phyloP scores from a whole-genome alignment of 345 rosid species.

The Acer negundo region DNA sequence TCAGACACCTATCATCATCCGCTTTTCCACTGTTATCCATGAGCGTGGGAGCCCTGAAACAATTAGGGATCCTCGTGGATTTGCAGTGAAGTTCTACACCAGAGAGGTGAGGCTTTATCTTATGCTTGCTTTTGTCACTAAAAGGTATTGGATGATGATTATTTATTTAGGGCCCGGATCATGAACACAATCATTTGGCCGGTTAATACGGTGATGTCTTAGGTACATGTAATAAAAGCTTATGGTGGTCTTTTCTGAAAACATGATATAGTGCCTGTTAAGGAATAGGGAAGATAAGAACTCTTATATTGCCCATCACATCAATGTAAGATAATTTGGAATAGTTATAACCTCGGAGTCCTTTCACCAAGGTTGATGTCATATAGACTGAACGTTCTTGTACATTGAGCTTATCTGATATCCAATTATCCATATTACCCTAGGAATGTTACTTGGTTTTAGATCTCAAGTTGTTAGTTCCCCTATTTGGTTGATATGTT shows the following conservation, averaged over 20 bases:
- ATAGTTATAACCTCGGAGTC: not conserved
- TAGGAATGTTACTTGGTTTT: not conserved
- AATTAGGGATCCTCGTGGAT: conserved; percentile 92
- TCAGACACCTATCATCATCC: conserved; percentile 92
- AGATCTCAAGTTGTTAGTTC: not conserved
- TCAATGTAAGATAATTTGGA: not conserved
- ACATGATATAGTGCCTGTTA: not conserved
- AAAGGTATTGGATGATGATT: not conserved
- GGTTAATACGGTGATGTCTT: not conserved
- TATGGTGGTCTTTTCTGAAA: not conserved
- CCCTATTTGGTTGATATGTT: not conserved
- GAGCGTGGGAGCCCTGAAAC: conserved; percentile 99
- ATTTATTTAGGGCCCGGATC: not conserved
- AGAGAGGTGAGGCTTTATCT: conserved; percentile 63
- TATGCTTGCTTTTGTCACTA: not conserved
- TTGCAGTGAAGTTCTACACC: conserved; percentile 97
- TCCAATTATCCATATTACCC: not conserved
- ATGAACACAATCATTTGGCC: not conserved
- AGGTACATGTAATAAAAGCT: not conserved
- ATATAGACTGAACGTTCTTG: not conserved
- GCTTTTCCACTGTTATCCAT: conserved; percentile 96
- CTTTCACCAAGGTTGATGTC: not conserved
- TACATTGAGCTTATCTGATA: not conserved
- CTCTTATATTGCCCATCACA: not conserved
- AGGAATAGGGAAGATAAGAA: not conserved